These are phyloP conservation scores for Aspergillus sp. DNA, from an alignment of 2,329 filamentous ascomycete species.

Conservation along the genomic window DNA sequence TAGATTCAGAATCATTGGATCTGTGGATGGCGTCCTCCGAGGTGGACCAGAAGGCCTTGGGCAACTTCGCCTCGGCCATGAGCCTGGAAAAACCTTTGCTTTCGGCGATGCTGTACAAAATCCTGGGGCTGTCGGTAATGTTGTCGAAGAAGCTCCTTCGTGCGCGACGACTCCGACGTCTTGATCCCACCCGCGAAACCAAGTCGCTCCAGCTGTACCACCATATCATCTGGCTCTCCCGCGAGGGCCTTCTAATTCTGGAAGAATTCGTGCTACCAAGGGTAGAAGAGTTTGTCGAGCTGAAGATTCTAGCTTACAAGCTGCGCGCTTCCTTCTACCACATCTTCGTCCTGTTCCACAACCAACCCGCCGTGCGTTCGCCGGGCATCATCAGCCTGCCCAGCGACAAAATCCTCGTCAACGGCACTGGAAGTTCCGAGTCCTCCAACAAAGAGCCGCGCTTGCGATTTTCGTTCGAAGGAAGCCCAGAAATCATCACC, in stretches of 20 bases:
- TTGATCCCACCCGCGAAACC: slow-evolving; percentile 76
- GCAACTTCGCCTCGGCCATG: slow-evolving; percentile 79
- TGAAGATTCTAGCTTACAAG: slow-evolving; percentile 88
- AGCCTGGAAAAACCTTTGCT: slow-evolving; percentile 75
- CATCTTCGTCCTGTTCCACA: slow-evolving; percentile 95
- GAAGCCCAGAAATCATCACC: slow-evolving; percentile 15
- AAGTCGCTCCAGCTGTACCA: slow-evolving; percentile 80
- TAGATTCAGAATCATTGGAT: slow-evolving; percentile 31
- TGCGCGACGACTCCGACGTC: slow-evolving; percentile 76
- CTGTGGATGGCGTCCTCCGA: slow-evolving; percentile 87
- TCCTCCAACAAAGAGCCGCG: slow-evolving; percentile 17
- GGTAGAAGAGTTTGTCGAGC: slow-evolving; percentile 73
- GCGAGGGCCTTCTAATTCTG: slow-evolving; percentile 84
- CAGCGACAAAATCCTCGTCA: slow-evolving; percentile 25
- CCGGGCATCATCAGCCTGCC: slow-evolving; percentile 51
- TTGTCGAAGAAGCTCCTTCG: slow-evolving; percentile 79
- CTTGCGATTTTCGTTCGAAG: slow-evolving; percentile 19
- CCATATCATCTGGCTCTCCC: slow-evolving; percentile 92
- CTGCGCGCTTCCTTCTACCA: slow-evolving; percentile 93
- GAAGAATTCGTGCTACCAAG: slow-evolving; percentile 84
- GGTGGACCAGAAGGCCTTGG: slow-evolving; percentile 96
- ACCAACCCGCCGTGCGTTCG: slow-evolving; percentile 73
- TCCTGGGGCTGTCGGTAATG: slow-evolving; percentile 85
- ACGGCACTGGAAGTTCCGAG: slow-evolving; percentile 21
- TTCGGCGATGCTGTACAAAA: slow-evolving; percentile 75